Base-by-base conservation (phyloP, 164 flowering plant species). In the Magnolia kwangsiensis region DNA sequence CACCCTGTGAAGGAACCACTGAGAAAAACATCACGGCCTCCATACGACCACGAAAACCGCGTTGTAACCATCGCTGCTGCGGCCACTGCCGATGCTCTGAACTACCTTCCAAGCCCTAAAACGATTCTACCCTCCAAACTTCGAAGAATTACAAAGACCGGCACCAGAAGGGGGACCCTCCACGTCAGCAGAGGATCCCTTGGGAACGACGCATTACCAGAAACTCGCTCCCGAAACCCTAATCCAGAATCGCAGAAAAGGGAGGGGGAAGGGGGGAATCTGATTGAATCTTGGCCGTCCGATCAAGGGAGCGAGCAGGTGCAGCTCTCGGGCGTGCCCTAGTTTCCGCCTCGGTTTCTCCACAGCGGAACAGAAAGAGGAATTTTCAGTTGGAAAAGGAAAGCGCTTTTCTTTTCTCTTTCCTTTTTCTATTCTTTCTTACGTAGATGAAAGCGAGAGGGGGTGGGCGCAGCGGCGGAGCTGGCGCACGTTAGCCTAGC, bases 1-100 rank as follows among this genome's bases (percentile, higher is more conserved):
- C 72, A 70, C 72, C 59, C 29, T 1, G 71, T 65, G n/a, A 79
- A 79, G 14, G 81, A 79, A 65, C 81, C 78, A 27, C 72, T 71
- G 27, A 79, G 75, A 50, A 64, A 79, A 50, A 79, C 78, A 66
- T 63, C 63, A 2, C 63, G 55, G 6, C 81, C 81, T 8, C 81
- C 78, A 58, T 79, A 72, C 19, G 75, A 72, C 81, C 81, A 79
- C 16, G 74, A 63, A 67, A 79, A 79, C 4, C 67, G 78, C 2
- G 72, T 71, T 45, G 72, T 58, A 16, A 75, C 70, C 73, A 79
- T 75, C 51, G 58, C 76, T n/a, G 31, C 49, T 16, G 19, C 18
- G 14, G 58, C 81, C 18, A 18, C 70, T 49, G 8, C 18, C 2
- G 6, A 14, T 18, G 16, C 70, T 4, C 45, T 7, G 45, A 18